Percentiles rank a stretch among this genome's conserved stretches.
Evolutionary conservation across 1,284 basidiomycete species (phyloP).

Genomic region (Retiboletus flavoniger): DNA sequence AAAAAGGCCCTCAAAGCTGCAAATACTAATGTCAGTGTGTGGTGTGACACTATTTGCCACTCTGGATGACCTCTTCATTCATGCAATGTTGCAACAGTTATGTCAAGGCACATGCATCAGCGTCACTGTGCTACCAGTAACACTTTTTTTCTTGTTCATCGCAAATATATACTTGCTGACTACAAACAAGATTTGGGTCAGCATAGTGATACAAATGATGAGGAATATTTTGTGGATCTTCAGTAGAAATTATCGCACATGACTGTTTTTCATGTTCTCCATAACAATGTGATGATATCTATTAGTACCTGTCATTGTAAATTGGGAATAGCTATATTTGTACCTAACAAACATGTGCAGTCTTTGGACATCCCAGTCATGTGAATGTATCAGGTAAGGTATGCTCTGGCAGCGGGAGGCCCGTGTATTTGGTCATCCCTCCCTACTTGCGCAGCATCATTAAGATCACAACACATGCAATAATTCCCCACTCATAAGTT

Average conservation of each 20-base stretch:
- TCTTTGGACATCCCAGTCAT: too few relatives aligned
- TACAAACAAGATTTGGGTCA: background rate
- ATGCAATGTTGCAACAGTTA: background rate
- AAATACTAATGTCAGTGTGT: background rate
- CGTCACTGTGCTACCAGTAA: background rate
- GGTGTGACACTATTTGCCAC: background rate
- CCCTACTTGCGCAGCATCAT: background rate
- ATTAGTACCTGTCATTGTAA: too few relatives aligned
- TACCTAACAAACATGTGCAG: too few relatives aligned
- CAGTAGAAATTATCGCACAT: background rate
- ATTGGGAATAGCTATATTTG: too few relatives aligned
- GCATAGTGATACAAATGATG: background rate
- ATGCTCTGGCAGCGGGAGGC: too few relatives aligned
- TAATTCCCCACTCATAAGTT: background rate
- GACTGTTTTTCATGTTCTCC: too few relatives aligned
- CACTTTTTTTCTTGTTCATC: background rate
- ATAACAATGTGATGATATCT: too few relatives aligned
- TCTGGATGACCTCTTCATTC: background rate
- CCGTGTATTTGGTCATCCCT: too few relatives aligned
- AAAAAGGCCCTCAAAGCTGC: background rate
- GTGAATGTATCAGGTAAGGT: too few relatives aligned
- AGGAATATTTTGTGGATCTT: background rate
- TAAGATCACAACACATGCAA: background rate
- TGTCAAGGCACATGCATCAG: background rate
- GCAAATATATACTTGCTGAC: background rate